Base-by-base conservation (phyloP, 345 rosid genomes). In the Citrus maxima region DNA sequence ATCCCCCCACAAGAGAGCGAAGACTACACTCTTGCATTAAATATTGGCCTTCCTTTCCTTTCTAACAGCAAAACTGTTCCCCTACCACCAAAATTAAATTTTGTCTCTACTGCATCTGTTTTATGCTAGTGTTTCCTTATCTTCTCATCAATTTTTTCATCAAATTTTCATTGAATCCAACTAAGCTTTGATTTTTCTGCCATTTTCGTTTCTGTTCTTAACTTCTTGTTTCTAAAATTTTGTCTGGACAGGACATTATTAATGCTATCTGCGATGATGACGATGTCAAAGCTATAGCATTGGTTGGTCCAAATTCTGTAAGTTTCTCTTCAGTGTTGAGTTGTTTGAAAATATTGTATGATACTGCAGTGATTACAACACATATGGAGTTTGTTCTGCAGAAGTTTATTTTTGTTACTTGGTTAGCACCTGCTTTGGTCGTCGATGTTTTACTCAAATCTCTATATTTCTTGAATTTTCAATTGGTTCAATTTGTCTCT, bases 231-330 rank as follows among this genome's bases (percentile, higher is more conserved):
- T 46, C 14, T 46, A 12, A 46, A 32, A 59, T 46, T 75, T 72
- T 78, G 77, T 76, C 51, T 46, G 71, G 35, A 62, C 91, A 95
- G 99, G 98, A 93, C 79, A 79, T 89, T 79, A 97, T 95, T 62
- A 92, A 95, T 84, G 95, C 98, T 59, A 92, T 96, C 85, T 96
- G 99, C 82, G 99, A 96, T 81, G 88, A 96, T 65, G 95, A 90
- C 0, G 78, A 88, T 67, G 86, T 96, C 81, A 90, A 82, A 83
- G 99, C 98, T 69, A 82, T 96, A 78, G 94, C 99, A 37, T 96
- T 94, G 79, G 99, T 92, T 66, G 99, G 99, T 78, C 92, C 99
- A 0, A 93, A 95, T 83, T 87, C 83, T 51, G 99, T 95, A 91
- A 91, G 97, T 85, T 77, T 70, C 56, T 64, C 34, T 35, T 73